Conservation (phyloP, 23 red algal genomes). For the Gracilaria vermiculophylla region DNA sequence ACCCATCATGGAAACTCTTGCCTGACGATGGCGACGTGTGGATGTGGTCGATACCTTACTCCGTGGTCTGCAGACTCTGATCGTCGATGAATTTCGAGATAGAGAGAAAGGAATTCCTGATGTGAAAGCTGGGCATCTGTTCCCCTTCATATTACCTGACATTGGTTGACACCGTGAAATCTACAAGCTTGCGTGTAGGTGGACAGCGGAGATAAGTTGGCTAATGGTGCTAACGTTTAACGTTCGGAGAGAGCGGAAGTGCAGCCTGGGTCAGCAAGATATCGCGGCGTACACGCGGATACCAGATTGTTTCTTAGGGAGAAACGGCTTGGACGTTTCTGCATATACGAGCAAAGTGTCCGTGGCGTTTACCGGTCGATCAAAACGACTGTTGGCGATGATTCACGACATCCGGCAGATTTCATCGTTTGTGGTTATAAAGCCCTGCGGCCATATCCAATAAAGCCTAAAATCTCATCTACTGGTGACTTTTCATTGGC, state of each 20-base stretch:
- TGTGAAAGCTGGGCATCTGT: neutral
- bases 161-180: no score
- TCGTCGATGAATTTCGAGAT: neutral
- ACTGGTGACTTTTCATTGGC: neutral
- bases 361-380: no score
- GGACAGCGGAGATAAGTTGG: no score
- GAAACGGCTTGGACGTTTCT: no score
- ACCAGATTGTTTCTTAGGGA: no score
- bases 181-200: no score
- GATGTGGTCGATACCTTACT: neutral
- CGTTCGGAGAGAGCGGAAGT: no score
- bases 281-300: no score
- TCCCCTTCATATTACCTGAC: neutral
- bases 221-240: no score
- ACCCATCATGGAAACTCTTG: constrained; percentile 38
- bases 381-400: no score
- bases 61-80: neutral
- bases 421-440: neutral
- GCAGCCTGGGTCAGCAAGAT: no score
- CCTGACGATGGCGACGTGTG: neutral
- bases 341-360: no score
- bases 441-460: neutral
- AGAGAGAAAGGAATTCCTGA: neutral
- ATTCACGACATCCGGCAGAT: neutral
- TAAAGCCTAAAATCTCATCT: neutral